phyloP scores from a whole-genome alignment of 1,139 yeast genomes.

The Arxiozyma heterogenica region DNA sequence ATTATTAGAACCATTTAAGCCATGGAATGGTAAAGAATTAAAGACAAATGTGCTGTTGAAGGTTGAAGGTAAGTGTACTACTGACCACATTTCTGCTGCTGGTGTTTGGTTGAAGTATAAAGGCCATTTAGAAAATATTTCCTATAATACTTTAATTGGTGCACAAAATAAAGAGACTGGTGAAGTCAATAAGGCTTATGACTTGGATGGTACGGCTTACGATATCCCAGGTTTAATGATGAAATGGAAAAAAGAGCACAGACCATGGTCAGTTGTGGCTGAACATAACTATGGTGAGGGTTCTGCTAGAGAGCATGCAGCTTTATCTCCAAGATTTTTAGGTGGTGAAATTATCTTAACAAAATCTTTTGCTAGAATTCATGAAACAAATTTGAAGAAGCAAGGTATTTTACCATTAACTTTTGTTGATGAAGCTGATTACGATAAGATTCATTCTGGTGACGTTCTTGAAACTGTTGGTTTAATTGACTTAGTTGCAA shows the following conservation, averaged over 20 bases:
- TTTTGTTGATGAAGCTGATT: slow-evolving; percentile 81
- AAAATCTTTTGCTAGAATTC: slow-evolving; percentile 94
- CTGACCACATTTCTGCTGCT: slow-evolving; percentile 97
- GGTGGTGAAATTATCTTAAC: slow-evolving; percentile 86
- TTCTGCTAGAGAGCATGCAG: slow-evolving; percentile 98
- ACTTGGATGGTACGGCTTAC: slow-evolving; percentile 66
- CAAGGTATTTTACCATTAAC: slow-evolving; percentile 96
- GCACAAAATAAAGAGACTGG: slow-evolving; percentile 96
- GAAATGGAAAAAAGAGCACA: slow-evolving; percentile 76
- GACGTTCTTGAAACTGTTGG: slow-evolving; percentile 74
- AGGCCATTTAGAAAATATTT: slow-evolving; percentile 93
- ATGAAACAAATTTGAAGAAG: slow-evolving; percentile 82
- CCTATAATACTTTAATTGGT: slow-evolving; percentile 90
- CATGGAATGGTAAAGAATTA: slow-evolving; percentile 81
- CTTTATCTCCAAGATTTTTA: slow-evolving; percentile 84
- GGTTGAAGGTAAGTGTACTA: slow-evolving; percentile 96
- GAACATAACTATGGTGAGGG: slow-evolving; percentile 99
- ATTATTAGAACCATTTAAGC: slow-evolving; percentile 74
- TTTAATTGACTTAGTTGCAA: slow-evolving; percentile 66
- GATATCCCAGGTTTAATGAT: slow-evolving; percentile 96
- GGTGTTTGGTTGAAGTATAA: slow-evolving; percentile 99
- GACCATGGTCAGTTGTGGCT: slow-evolving; percentile 93
- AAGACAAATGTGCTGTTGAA: slow-evolving; percentile 68
- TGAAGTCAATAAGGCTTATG: slow-evolving; percentile 84
- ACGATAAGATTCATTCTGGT: slow-evolving; percentile 68